These are phyloP conservation scores for Moesziomyces aphidis DNA, from an alignment of 1,284 basidiomycete species.

Conservation along the genomic window DNA sequence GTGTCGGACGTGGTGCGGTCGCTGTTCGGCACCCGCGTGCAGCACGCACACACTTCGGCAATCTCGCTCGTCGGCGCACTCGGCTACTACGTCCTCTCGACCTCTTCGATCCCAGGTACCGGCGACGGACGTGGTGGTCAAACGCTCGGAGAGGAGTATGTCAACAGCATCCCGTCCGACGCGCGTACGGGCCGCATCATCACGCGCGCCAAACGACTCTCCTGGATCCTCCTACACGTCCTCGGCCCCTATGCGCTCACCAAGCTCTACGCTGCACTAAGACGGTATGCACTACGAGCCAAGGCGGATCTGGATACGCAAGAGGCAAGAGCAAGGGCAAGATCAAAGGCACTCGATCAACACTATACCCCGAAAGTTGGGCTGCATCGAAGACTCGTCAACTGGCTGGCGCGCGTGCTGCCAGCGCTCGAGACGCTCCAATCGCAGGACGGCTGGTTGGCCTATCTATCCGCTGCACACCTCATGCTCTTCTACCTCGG, in stretches of 20 bases:
- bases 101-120: constrained; percentile 37
- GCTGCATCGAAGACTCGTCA: constrained; percentile 12
- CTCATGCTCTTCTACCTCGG: constrained; percentile 69
- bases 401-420: constrained; percentile 34
- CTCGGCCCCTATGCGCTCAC: constrained; percentile 64
- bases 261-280: constrained; percentile 51
- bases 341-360: constrained; percentile 21
- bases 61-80: constrained; percentile 63
- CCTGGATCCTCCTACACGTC: constrained; percentile 64
- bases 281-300: constrained; percentile 28
- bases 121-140: constrained; percentile 62
- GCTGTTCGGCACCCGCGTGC: constrained; percentile 66
- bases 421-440: constrained; percentile 65
- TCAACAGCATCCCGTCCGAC: constrained; percentile 67
- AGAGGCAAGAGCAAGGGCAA: constrained; percentile 20
- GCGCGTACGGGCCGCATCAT: constrained; percentile 58
- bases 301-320: constrained; percentile 14
- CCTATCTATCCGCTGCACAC: constrained; percentile 66
- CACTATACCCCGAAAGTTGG: constrained; percentile 1
- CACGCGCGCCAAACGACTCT: constrained; percentile 38
- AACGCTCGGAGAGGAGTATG: constrained; percentile 70
- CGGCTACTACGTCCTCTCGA: constrained; percentile 67
- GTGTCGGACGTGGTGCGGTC: constrained; percentile 65
- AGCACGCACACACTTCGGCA: constrained; percentile 63
- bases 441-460: constrained; percentile 57